A percentile compares a stretch with the other conserved stretches of the same genome.
Conservation (phyloP, 768 basidiomycete species). For the Boletales sp. region DNA sequence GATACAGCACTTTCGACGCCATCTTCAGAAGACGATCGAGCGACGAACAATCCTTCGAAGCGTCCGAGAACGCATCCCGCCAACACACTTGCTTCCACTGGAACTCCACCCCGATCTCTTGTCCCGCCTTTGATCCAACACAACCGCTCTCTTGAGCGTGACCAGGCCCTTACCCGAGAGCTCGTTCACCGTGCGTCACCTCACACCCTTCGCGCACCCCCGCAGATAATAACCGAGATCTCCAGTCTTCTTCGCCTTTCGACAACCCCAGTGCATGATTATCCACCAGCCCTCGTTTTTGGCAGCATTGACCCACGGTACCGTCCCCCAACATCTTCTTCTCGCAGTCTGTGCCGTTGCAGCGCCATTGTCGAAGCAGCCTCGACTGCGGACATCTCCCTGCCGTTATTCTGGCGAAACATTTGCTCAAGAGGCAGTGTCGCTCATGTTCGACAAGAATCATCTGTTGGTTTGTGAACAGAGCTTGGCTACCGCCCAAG, state of each 20-base stretch:
- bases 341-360: slow-evolving; percentile 76
- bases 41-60: slow-evolving; percentile 43
- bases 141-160: slow-evolving; percentile 48
- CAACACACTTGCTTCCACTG: slow-evolving; percentile 35
- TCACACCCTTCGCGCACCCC: background rate
- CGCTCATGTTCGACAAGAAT: slow-evolving; percentile 68
- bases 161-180: slow-evolving; percentile 64
- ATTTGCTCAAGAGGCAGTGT: slow-evolving; percentile 57
- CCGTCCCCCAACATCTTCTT: slow-evolving; percentile 67
- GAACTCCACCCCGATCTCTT: slow-evolving; percentile 31
- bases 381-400: slow-evolving; percentile 53
- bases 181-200: slow-evolving; percentile 62
- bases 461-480: slow-evolving; percentile 57
- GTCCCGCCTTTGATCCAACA: slow-evolving; percentile 32
- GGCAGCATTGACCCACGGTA: slow-evolving; percentile 58
- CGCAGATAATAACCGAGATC: slow-evolving; percentile 2
- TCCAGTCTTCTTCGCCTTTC: slow-evolving; percentile 78
- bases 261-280: slow-evolving; percentile 71
- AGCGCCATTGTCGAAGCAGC: slow-evolving; percentile 69
- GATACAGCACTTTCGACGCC: slow-evolving; percentile 11
- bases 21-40: slow-evolving; percentile 40
- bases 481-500: slow-evolving; percentile 71
- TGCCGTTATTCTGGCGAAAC: slow-evolving; percentile 51
- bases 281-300: slow-evolving; percentile 80
- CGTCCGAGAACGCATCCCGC: slow-evolving; percentile 43